These are phyloP conservation scores for Choiromyces venosus DNA, from an alignment of 495 filamentous ascomycete species.

Conservation along the genomic window DNA sequence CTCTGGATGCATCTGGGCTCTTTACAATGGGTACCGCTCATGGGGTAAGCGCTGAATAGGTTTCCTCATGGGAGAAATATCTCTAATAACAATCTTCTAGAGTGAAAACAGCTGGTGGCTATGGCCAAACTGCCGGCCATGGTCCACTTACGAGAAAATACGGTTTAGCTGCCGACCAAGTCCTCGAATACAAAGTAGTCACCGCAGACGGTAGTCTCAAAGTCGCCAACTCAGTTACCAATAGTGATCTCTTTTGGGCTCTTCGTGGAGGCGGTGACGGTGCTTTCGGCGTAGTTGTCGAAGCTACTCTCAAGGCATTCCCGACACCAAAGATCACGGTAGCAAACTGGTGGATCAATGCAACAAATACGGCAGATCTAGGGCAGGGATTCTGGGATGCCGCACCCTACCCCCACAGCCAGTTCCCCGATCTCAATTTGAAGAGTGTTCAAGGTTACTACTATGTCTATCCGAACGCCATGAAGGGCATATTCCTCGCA, in stretches of 20 bases:
- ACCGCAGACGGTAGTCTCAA: constrained; percentile 51
- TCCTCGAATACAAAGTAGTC: constrained; percentile 56
- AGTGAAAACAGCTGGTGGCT: constrained; percentile 53
- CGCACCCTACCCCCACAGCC: no score
- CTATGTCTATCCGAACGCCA: no score
- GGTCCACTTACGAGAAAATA: constrained; percentile 49
- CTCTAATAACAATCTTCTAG: no score
- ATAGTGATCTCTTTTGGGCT: constrained; percentile 62
- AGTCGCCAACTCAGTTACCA: constrained; percentile 52
- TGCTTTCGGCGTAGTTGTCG: constrained; percentile 58
- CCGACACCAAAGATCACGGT: no score
- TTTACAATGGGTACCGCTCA: not conserved
- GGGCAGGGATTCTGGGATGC: no score
- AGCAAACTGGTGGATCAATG: no score
- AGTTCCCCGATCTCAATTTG: no score
- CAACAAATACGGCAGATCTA: no score
- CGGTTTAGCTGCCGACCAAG: constrained; percentile 57
- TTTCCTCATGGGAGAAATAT: no score
- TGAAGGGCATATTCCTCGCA: no score
- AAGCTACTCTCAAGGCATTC: no score
- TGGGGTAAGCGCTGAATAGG: not conserved
- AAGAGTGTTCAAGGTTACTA: no score
- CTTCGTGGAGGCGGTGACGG: constrained; percentile 62
- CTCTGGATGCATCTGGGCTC: not conserved
- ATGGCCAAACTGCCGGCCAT: constrained; percentile 58